Percentiles rank a stretch among this genome's conserved stretches.
These are phyloP conservation scores for Peronosclerospora sorghi DNA, from an alignment of 352 stramenopile genomes.

Conservation along the genomic window DNA sequence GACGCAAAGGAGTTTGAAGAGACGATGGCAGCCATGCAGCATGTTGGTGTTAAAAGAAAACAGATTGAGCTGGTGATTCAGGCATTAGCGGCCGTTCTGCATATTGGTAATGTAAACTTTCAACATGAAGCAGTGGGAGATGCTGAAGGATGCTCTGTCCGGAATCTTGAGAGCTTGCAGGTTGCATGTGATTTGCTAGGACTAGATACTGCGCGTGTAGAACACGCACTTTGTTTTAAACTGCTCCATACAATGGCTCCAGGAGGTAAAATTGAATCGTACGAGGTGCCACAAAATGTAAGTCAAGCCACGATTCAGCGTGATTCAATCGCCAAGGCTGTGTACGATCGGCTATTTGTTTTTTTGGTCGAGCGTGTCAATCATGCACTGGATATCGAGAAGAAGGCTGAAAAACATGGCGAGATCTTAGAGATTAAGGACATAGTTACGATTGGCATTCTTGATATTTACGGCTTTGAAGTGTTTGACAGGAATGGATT, in stretches of 20 bases:
- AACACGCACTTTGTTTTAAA: constrained; percentile 76
- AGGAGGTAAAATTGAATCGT: constrained; percentile 73
- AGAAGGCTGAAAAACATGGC: constrained; percentile 68
- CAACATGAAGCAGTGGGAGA: constrained; percentile 47
- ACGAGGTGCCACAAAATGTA: constrained; percentile 77
- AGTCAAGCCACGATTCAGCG: constrained; percentile 86
- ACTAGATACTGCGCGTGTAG: constrained; percentile 44
- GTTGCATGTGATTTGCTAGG: constrained; percentile 59
- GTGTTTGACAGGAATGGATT: constrained; percentile 91
- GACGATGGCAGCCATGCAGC: constrained; percentile 80
- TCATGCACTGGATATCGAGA: constrained; percentile 73
- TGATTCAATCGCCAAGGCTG: constrained; percentile 93
- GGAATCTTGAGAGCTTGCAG: constrained; percentile 39
- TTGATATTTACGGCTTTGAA: constrained; percentile 97
- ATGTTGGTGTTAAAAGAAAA: constrained; percentile 82
- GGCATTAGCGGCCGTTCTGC: constrained; percentile 63
- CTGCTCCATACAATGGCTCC: constrained; percentile 81
- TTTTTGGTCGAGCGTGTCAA: constrained; percentile 93
- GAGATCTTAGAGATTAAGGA: constrained; percentile 63
- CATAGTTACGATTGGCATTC: constrained; percentile 84
- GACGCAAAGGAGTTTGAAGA: constrained; percentile 85
- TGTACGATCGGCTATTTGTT: constrained; percentile 94
- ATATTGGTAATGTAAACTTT: constrained; percentile 75
- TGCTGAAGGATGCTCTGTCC: constrained; percentile 53
- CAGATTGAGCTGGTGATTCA: constrained; percentile 85